Conservation (phyloP, 345 rosid genomes). For the Raphanus sativus region DNA sequence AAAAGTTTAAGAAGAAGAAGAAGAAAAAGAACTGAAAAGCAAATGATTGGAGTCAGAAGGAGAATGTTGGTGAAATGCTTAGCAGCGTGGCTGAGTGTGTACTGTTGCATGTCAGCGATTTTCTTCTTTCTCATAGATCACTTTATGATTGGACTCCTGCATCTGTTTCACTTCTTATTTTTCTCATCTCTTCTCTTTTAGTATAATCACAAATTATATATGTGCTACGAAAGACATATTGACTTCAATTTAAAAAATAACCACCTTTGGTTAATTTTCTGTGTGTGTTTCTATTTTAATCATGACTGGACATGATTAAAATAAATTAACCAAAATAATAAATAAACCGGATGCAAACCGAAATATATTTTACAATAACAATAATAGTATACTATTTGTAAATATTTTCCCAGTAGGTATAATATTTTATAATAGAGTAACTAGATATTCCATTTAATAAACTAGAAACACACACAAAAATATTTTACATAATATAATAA, state of each 20-base stretch:
- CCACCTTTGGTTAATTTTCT: too few species aligned
- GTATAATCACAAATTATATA: neutral
- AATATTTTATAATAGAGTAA: neutral
- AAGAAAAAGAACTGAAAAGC: neutral
- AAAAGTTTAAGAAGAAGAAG: neutral
- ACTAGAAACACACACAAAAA: neutral
- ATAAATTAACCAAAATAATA: neutral
- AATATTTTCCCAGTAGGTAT: neutral
- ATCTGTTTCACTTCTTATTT: constrained; percentile 1
- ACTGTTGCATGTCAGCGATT: constrained; percentile 30
- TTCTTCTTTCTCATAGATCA: constrained; percentile 18
- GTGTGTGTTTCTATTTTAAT: neutral
- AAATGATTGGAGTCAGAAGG: constrained; percentile 31
- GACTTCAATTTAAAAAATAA: neutral
- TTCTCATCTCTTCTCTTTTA: neutral
- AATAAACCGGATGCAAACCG: neutral
- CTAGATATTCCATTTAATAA: neutral
- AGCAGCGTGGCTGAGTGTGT: constrained; percentile 33
- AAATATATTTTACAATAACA: neutral
- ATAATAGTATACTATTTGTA: too few species aligned
- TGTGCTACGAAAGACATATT: neutral
- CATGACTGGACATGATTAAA: neutral
- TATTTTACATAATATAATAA: too few species aligned
- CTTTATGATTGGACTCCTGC: constrained; percentile 21
- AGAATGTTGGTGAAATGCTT: constrained; percentile 33